A percentile compares a stretch with the other conserved stretches of the same genome.
These are phyloP conservation scores for Zasmidium cellare DNA, from an alignment of 2,329 filamentous ascomycete species.

Conservation along the genomic window DNA sequence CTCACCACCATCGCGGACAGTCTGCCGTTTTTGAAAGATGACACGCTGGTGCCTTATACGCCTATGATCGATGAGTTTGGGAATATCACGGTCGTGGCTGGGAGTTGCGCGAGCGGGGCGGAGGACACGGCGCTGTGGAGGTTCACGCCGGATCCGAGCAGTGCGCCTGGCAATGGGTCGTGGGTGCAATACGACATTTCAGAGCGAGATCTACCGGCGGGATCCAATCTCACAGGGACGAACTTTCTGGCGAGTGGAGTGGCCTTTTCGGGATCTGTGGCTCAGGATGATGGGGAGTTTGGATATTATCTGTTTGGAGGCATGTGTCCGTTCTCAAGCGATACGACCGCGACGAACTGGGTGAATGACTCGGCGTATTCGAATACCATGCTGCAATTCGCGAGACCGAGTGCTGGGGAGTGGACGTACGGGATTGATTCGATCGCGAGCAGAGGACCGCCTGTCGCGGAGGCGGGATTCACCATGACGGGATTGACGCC, in stretches of 20 bases:
- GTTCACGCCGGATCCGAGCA: slow-evolving; percentile 54
- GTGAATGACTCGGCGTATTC: slow-evolving; percentile 73
- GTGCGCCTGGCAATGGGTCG: slow-evolving; percentile 50
- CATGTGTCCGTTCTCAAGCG: slow-evolving; percentile 68
- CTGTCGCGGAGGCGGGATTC: slow-evolving; percentile 83
- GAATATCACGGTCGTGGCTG: slow-evolving; percentile 71
- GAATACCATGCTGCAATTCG: slow-evolving; percentile 72
- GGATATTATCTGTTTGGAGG: slow-evolving; percentile 79
- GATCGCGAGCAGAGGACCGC: slow-evolving; percentile 59
- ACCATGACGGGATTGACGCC: slow-evolving; percentile 73
- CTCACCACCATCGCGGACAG: slow-evolving; percentile 53
- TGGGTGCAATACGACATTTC: slow-evolving; percentile 47
- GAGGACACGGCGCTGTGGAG: slow-evolving; percentile 65
- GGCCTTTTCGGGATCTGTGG: slow-evolving; percentile 65
- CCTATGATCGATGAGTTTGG: slow-evolving; percentile 66
- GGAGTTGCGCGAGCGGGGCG: slow-evolving; percentile 63
- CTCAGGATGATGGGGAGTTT: slow-evolving; percentile 54
- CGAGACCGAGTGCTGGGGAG: slow-evolving; percentile 43
- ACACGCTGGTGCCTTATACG: slow-evolving; percentile 60
- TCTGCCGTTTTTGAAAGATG: slow-evolving; percentile 63
- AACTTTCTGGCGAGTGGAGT: slow-evolving; percentile 63
- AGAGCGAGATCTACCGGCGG: slow-evolving; percentile 39
- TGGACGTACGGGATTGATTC: slow-evolving; percentile 48
- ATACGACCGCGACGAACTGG: slow-evolving; percentile 55
- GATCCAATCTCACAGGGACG: slow-evolving; percentile 43